phyloP scores from a whole-genome alignment of 1,284 basidiomycete genomes.

The Melampsora larici-populina region DNA sequence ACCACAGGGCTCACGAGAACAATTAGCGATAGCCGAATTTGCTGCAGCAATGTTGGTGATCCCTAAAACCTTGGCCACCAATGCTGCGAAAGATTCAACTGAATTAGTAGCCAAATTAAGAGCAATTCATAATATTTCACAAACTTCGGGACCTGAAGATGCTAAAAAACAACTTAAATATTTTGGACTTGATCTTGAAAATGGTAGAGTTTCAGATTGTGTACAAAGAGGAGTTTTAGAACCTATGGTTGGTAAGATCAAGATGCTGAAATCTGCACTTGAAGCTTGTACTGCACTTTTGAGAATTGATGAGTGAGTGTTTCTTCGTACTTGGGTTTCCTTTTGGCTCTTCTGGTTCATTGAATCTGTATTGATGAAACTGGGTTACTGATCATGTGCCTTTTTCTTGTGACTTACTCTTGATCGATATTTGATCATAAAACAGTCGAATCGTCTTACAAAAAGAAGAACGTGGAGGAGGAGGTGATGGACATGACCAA shows the following conservation, averaged over 20 bases:
- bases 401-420: neutral
- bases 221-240: conserved; percentile 88
- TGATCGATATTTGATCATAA: conserved; percentile 7
- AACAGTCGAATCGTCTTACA: conserved; percentile 41
- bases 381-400: neutral
- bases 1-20: conserved; percentile 85
- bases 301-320: conserved; percentile 77
- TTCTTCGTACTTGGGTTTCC: conserved; percentile 46
- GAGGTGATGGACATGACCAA: conserved; percentile 40
- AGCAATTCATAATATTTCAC: conserved; percentile 94
- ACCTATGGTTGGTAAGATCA: conserved; percentile 94
- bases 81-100: conserved; percentile 97
- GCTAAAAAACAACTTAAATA: conserved; percentile 92
- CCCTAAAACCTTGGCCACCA: conserved; percentile 93
- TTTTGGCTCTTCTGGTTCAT: neutral
- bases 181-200: conserved; percentile 90
- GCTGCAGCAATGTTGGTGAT: conserved; percentile 88
- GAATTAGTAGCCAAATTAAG: conserved; percentile 95
- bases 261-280: conserved; percentile 90
- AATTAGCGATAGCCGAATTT: conserved; percentile 97
- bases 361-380: neutral
- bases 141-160: conserved; percentile 77
- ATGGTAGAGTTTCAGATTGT: conserved; percentile 93
- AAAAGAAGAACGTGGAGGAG: conserved; percentile 41
- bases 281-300: conserved; percentile 93